Conservation (phyloP, 2,329 filamentous ascomycete genomes). For the Pseudogymnoascus sp. region DNA sequence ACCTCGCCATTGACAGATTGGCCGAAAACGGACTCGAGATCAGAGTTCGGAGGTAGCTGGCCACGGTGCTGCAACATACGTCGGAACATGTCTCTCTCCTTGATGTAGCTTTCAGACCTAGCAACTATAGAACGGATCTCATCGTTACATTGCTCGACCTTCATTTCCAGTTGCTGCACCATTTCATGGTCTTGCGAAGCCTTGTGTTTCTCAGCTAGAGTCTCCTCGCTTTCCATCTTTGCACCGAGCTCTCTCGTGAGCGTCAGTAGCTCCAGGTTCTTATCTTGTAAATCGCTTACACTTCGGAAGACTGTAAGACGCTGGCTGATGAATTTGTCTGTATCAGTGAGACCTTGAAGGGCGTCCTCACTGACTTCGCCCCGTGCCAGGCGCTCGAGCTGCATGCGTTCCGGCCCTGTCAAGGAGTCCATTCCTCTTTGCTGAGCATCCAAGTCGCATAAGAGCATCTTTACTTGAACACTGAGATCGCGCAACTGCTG, state of each 20-base stretch:
- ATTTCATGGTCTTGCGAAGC: constrained; percentile 60
- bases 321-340: constrained; percentile 80
- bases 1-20: constrained; percentile 58
- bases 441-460: constrained; percentile 76
- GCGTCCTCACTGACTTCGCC: constrained; percentile 66
- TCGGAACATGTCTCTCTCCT: constrained; percentile 95
- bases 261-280: constrained; percentile 77
- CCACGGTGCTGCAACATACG: constrained; percentile 78
- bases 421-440: constrained; percentile 71
- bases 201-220: constrained; percentile 56
- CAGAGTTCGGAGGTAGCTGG: constrained; percentile 48
- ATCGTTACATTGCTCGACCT: constrained; percentile 72
- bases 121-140: constrained; percentile 75
- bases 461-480: constrained; percentile 80
- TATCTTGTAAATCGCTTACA: constrained; percentile 73
- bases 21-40: constrained; percentile 62
- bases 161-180: constrained; percentile 62
- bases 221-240: constrained; percentile 86
- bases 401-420: constrained; percentile 61
- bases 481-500: constrained; percentile 85
- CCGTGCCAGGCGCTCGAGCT: constrained; percentile 68
- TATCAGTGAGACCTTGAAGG: constrained; percentile 69
- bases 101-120: constrained; percentile 86
- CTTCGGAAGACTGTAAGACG: constrained; percentile 86
- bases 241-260: constrained; percentile 79